Evolutionary conservation across 140 eudicot species (phyloP).

Genomic region (Bidens hawaiensis): DNA sequence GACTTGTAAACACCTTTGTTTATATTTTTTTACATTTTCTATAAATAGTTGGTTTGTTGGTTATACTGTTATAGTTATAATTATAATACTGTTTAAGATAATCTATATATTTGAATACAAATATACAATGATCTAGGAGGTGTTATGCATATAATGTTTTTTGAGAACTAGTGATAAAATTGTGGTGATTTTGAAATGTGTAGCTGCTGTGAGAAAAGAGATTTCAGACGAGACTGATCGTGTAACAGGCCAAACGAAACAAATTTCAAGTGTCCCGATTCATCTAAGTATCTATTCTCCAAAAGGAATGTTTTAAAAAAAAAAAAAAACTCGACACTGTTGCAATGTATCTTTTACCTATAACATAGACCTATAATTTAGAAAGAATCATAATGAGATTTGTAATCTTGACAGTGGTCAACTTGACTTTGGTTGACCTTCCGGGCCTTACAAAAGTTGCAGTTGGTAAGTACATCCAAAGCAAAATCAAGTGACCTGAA

Average conservation of each 20-base stretch:
- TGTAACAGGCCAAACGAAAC: slow-evolving; percentile 40
- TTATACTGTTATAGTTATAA: neutral
- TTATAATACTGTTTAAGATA: no score
- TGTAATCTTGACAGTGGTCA: slow-evolving; percentile 33
- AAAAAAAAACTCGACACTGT: neutral
- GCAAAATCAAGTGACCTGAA: neutral
- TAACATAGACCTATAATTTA: neutral
- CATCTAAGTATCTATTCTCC: slow-evolving; percentile 42
- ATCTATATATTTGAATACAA: no score
- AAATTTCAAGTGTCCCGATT: slow-evolving; percentile 41
- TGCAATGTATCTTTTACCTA: neutral
- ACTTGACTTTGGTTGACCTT: slow-evolving; percentile 42
- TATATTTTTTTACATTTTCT: neutral
- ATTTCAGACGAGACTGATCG: slow-evolving; percentile 40
- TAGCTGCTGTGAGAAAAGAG: slow-evolving; percentile 42
- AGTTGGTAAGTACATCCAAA: slow-evolving; percentile 26
- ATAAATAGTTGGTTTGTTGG: neutral
- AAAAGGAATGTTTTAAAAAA: slow-evolving; percentile 23
- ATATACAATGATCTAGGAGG: neutral
- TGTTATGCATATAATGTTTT: neutral
- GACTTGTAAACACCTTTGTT: neutral
- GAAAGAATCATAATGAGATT: neutral
- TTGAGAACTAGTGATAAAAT: neutral
- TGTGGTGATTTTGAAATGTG: slow-evolving; percentile 1
- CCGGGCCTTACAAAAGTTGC: slow-evolving; percentile 50